Conservation (phyloP, 805 yeast species). For the Metschnikowia hibisci region DNA sequence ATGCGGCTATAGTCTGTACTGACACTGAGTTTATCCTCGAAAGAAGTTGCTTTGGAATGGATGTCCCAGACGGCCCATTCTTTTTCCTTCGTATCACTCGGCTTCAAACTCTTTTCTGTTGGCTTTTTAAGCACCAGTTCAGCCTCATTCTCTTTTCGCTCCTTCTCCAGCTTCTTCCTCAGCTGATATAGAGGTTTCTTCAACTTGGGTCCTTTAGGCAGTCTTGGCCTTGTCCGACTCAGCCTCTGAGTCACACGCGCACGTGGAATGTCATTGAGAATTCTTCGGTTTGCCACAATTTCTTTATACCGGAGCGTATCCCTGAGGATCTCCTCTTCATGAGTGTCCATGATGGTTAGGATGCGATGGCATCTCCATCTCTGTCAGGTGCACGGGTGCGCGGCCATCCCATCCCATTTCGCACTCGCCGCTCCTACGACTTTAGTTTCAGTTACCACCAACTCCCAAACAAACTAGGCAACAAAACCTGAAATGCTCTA, state of each 20-base stretch:
- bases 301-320: constrained; percentile 21
- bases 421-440: too few relatives aligned
- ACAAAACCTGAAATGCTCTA: constrained; percentile 62
- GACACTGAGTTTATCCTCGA: constrained; percentile 18
- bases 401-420: too few relatives aligned
- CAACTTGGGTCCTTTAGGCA: neutral
- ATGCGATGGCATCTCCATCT: too few relatives aligned
- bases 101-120: neutral
- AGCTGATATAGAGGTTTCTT: constrained; percentile 1
- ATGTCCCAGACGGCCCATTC: neutral
- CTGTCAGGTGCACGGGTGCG: too few relatives aligned
- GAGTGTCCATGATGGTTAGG: neutral
- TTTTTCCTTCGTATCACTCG: neutral
- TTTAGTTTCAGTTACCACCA: neutral
- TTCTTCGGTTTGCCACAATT: constrained; percentile 13
- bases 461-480: constrained; percentile 3
- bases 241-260: neutral
- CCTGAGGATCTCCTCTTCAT: constrained; percentile 13
- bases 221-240: neutral
- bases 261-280: constrained; percentile 2
- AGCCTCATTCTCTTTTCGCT: neutral
- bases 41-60: constrained; percentile 9
- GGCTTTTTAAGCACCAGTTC: neutral
- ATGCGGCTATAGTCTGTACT: constrained; percentile 19
- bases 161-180: neutral